A percentile compares a stretch with the other conserved stretches of the same genome.
These are phyloP conservation scores for Plectosphaerella sp. DNA, from an alignment of 2,329 filamentous ascomycete species.

Conservation along the genomic window DNA sequence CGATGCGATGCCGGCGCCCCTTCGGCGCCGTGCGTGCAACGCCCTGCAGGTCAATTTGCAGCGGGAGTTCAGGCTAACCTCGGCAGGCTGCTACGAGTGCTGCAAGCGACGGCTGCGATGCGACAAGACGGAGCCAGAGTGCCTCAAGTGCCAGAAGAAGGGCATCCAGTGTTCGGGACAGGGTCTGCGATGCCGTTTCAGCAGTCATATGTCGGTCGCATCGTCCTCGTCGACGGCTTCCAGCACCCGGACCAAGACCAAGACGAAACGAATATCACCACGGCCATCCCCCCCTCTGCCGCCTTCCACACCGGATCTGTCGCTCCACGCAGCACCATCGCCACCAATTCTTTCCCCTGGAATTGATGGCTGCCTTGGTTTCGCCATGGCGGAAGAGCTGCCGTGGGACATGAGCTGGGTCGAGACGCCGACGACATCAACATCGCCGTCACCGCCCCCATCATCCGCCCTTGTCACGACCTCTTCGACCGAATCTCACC, in stretches of 20 bases:
- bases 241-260: constrained; percentile 7
- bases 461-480: not conserved
- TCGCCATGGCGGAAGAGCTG: not conserved
- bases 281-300: not conserved
- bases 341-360: not conserved
- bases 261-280: not conserved
- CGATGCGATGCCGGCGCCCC: no score
- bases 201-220: constrained; percentile 18
- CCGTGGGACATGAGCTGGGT: not conserved
- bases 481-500: not conserved
- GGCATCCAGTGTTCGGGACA: constrained; percentile 33
- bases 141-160: constrained; percentile 32
- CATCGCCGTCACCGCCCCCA: constrained; percentile 3
- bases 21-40: not conserved
- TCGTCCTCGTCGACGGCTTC: not conserved
- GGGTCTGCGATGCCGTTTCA: constrained; percentile 29
- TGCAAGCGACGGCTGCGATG: constrained; percentile 31
- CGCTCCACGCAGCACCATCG: not conserved
- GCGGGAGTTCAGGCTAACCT: not conserved
- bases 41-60: not conserved
- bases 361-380: no score
- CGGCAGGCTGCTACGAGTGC: constrained; percentile 31
- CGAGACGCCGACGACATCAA: not conserved
- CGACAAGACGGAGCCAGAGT: constrained; percentile 31
- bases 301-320: not conserved